Evolutionary conservation across 1,139 yeast species (phyloP).

Genomic region (Saccharomyces hybrid): DNA sequence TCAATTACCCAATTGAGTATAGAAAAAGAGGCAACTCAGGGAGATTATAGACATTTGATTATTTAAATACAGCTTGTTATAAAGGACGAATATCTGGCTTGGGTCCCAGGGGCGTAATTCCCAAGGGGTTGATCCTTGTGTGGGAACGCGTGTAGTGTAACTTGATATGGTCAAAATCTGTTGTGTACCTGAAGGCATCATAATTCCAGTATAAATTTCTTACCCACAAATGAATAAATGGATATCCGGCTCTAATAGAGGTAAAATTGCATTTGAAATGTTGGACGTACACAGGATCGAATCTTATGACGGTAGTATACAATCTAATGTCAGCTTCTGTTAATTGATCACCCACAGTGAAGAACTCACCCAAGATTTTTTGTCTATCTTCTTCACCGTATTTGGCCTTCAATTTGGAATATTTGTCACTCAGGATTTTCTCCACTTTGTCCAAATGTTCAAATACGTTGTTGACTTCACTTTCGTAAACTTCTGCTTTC

Average conservation of each 20-base stretch:
- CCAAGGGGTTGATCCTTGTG: conserved; percentile 66
- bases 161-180: conserved; percentile 85
- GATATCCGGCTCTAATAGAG: conserved; percentile 76
- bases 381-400: conserved; percentile 14
- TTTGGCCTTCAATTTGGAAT: conserved; percentile 34
- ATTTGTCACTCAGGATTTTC: conserved; percentile 44
- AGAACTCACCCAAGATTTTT: conserved; percentile 26
- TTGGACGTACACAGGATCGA: conserved; percentile 87
- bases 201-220: conserved; percentile 79
- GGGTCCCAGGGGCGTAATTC: conserved; percentile 88
- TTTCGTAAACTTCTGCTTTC: conserved; percentile 73
- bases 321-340: conserved; percentile 90
- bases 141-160: conserved; percentile 79
- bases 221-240: conserved; percentile 71
- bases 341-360: conserved; percentile 52
- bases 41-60: neutral
- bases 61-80: neutral
- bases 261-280: conserved; percentile 90
- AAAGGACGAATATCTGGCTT: conserved; percentile 58
- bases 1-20: neutral
- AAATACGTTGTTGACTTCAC: conserved; percentile 60
- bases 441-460: conserved; percentile 71
- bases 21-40: neutral
- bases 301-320: conserved; percentile 74
- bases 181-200: conserved; percentile 69